Base-by-base conservation (phyloP, 257 asterid species). In the Cinchona pubescens region DNA sequence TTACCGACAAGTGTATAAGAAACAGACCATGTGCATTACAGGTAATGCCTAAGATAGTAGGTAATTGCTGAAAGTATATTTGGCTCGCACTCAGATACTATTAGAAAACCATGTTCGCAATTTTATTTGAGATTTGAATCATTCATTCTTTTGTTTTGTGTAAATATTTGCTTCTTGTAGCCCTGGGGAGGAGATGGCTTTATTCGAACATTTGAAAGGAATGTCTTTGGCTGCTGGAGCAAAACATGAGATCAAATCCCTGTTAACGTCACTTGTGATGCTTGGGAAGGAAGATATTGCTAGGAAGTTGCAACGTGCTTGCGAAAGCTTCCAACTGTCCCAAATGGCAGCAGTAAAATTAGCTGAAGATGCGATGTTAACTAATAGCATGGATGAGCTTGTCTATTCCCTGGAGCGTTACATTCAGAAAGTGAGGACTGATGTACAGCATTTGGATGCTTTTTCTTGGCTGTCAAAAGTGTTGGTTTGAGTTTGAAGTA, bases 141-240 rank as follows among this genome's bases (percentile, higher is more conserved):
- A 60, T 45, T 65, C 65, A 56, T 67, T 69, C 63, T 76, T 37
- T 67, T 65, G 51, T 58, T 62, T 64, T 21, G 34, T 48, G 27
- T 61, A 25, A 63, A 62, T 56, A 61, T 78, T 79, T 60, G 45
- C n/a, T 38, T 78, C n/a, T 38, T 78, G 69, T 88, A 91, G 99
- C 82, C 92, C 98, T 40, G 92, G 87, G 13, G 99, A 92, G 84
- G 99, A 95, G 86, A 78, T 86, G 91, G 97, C 92, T 75, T 82
- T 94, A 71, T 90, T 94, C 3, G 97, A 91, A 67, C 98, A 92
- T 81, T 82, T 92, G 82, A 92, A 85, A 84, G 97, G 92, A 46
- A 92, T 95, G 98, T 82, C 91, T 77, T 82, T 89, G 48, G 59
- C 86, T n/a, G 83, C 78, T 73, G 97, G 96, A 69, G 97, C 97